Conservation (phyloP, 352 stramenopile species). For the Globisporangium rhizosaccharum region DNA sequence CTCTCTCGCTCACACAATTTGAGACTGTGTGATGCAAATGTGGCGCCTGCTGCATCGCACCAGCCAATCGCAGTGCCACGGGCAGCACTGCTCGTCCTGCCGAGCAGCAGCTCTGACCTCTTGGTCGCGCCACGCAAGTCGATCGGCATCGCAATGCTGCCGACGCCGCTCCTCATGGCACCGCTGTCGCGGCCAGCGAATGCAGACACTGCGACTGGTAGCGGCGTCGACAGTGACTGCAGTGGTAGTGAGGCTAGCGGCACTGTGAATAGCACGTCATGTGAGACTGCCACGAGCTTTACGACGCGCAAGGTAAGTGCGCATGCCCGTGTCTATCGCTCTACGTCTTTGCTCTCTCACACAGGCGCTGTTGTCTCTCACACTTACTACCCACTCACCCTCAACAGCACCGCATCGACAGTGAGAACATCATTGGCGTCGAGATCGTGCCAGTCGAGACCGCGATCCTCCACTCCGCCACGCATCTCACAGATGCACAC, state of each 20-base stretch:
- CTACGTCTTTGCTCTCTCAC: neutral
- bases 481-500: neutral
- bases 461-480: neutral
- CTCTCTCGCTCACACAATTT: too few species aligned
- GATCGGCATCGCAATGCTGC: slow-evolving; percentile 16
- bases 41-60: too few species aligned
- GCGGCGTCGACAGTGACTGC: neutral
- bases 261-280: neutral
- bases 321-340: neutral
- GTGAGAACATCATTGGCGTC: slow-evolving; percentile 2
- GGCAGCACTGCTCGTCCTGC: too few species aligned
- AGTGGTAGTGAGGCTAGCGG: neutral
- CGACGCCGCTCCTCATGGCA: neutral
- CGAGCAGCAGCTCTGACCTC: too few species aligned
- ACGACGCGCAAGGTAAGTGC: neutral
- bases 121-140: slow-evolving; percentile 10
- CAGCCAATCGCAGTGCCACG: too few species aligned
- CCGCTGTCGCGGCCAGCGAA: too few species aligned
- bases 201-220: neutral
- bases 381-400: neutral
- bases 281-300: too few species aligned
- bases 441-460: slow-evolving; percentile 7
- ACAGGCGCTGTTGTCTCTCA: too few species aligned
- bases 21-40: too few species aligned
- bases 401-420: slow-evolving; percentile 1